Evolutionary conservation across 495 filamentous ascomycete species (phyloP), one percentile per base, ranked within the genome.

Genomic region (Penicillium antarcticum): DNA sequence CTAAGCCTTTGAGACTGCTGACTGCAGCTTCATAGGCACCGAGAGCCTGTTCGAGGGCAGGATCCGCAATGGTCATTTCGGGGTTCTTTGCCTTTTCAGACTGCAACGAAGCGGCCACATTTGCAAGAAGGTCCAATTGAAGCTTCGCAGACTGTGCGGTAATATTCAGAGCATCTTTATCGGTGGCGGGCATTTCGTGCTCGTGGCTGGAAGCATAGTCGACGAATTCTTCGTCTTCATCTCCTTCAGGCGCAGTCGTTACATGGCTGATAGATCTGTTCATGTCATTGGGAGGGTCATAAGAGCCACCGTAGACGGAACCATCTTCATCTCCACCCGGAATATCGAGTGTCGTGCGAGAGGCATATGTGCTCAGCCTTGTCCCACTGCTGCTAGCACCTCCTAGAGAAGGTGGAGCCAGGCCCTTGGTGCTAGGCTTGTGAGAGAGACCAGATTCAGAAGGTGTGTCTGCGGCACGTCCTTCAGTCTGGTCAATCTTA

Each of bases 131-230:
- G 58, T 96, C 92, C 12, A 98, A 78, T 63, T 98, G 94, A 18
- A 98, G 70, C 60, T 87, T 92, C 6, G 91, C 90, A 18, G 95
- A 97, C 65, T 97, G 92, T 1, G 92, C 94, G 3, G 92, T 94
- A 53, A 98, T 96, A 60, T 90, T 88, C 65, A 98, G 88, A 23
- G 92, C 89, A 67, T 98, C 94, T 66, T 91, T 94, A 62, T 79
- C 89, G 18, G 80, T 76, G 3, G 82, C 80, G 17, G 83, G 82
- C 13, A 83, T 67, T 45, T 95, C 89, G 35, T 82, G 67, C 48
- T 95, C 89, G 39, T 82, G 86, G 38, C 85, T 88, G 48, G 91
- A 96, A 7, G 81, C 89, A 52, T 87, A 88, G 56, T 95, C 91
- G 33, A 83, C 80, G 63, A 85, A 89, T 32, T 95, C 89, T 34